Percentiles rank a stretch among this genome's conserved stretches.
Evolutionary conservation across 495 filamentous ascomycete genomes (phyloP).

Genomic region (Xylaria intraflava): DNA sequence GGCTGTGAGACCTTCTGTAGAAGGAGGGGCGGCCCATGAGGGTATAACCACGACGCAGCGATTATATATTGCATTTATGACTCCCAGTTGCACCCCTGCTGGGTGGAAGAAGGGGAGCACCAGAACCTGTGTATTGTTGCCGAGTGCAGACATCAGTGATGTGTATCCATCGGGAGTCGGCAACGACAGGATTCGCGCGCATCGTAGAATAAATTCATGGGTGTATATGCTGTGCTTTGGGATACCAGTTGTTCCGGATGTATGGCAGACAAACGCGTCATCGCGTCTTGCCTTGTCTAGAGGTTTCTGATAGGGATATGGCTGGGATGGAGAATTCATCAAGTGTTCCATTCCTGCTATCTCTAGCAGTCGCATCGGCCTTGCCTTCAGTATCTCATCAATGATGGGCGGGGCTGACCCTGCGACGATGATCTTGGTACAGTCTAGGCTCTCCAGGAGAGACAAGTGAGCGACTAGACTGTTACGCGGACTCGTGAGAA

Average conservation of each 20-base stretch:
- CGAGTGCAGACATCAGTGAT: background rate
- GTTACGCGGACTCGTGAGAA: constrained; percentile 11
- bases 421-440: background rate
- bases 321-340: no score
- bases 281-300: constrained; percentile 16
- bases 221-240: constrained; percentile 35
- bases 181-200: constrained; percentile 25
- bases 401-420: background rate
- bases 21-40: no score
- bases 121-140: no score
- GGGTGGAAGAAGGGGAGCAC: no score
- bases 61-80: no score
- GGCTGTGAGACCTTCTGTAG: no score
- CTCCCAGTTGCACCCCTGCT: no score
- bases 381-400: background rate
- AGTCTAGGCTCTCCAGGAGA: background rate
- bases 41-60: no score
- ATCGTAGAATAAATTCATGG: constrained; percentile 25
- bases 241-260: constrained; percentile 40
- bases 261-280: constrained; percentile 34
- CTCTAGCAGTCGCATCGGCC: no score
- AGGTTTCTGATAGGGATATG: no score
- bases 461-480: background rate
- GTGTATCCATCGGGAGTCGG: constrained; percentile 21
- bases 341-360: no score